Evolutionary conservation across 2,329 filamentous ascomycete genomes (phyloP), one percentile per base, ranked within the genome.

Genomic region (Aspergillus alliaceus): DNA sequence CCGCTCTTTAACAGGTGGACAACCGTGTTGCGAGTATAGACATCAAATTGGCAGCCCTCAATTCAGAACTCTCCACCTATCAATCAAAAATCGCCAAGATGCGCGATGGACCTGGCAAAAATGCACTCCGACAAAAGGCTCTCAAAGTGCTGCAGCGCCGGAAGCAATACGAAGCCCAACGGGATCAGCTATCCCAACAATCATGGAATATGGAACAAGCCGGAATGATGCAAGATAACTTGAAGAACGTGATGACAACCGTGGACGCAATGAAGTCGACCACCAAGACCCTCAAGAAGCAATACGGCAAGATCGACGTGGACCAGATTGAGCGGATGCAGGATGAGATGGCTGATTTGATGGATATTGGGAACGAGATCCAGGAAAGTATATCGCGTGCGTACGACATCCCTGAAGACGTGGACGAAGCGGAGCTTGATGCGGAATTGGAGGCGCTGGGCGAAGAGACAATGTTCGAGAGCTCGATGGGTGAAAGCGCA

Each of bases 201-300:
- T 91, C 91, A 22, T 98, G 93, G 93, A 98, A 98, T 79, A 97
- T 99, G 93, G 93, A 98, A 79, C 93, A 97, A 78, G 93, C 93
- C 3, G 90, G 90, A 73, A 96, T 93, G 84, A 97, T 98, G 93
- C 92, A 96, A 79, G 93, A 98, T 78, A 98, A 98, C 72, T 84
- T 99, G 53, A 95, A 96, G 76, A 98, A 98, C 76, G 93, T 95
- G 62, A 97, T 97, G 93, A 96, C 92, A 18, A 97, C 95, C 27
- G 93, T 98, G 44, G 93, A 98, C 74, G 93, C 93, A 11, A 93
- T 99, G 86, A 96, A 97, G 84, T 92, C 90, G 1, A 97, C 93
- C 24, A 96, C 95, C 69, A 96, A 96, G 79, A 89, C 91, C 69
- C 84, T 99, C 62, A 87, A 87, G 72, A 90, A 91, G 75, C 93